A percentile compares a stretch with the other conserved stretches of the same genome.
These are phyloP conservation scores for Mortierella polycephala DNA, from an alignment of 371 early-diverging fungal genomes.

Conservation along the genomic window DNA sequence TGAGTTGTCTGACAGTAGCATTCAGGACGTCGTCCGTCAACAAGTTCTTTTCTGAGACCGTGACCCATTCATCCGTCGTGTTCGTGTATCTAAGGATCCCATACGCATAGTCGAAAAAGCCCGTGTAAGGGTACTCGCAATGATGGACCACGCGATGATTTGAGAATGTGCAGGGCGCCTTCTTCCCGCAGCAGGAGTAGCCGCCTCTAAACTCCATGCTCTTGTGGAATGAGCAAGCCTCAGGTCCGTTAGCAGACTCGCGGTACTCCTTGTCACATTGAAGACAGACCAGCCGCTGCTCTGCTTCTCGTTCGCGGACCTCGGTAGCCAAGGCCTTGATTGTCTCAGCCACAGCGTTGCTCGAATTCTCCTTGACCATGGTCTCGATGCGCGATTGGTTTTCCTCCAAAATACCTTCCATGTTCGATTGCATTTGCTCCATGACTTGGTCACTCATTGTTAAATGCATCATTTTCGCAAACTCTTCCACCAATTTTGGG, in stretches of 20 bases:
- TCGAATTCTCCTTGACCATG: slow-evolving; percentile 51
- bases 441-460: slow-evolving; percentile 56
- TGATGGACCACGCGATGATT: slow-evolving; percentile 57
- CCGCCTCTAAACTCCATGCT: slow-evolving; percentile 11
- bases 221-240: slow-evolving; percentile 60
- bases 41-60: slow-evolving; percentile 28
- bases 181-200: slow-evolving; percentile 57
- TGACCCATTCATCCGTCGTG: slow-evolving; percentile 41
- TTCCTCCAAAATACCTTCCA: slow-evolving; percentile 56
- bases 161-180: slow-evolving; percentile 50
- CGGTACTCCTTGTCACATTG: slow-evolving; percentile 59
- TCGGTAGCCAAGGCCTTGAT: slow-evolving; percentile 53
- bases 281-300: slow-evolving; percentile 56
- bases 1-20: slow-evolving; percentile 38
- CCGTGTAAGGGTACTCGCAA: slow-evolving; percentile 57
- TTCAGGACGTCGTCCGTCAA: slow-evolving; percentile 28
- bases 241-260: slow-evolving; percentile 57
- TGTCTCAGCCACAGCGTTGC: slow-evolving; percentile 55
- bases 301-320: slow-evolving; percentile 45
- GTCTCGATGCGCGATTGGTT: slow-evolving; percentile 51
- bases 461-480: slow-evolving; percentile 57
- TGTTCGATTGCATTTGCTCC: slow-evolving; percentile 55
- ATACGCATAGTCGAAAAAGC: slow-evolving; percentile 51
- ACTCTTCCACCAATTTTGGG: slow-evolving; percentile 56
- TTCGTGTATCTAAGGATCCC: slow-evolving; percentile 51